Base-by-base conservation (phyloP, 2,329 filamentous ascomycete genomes). In the Hymenoscyphus fraxineus region DNA sequence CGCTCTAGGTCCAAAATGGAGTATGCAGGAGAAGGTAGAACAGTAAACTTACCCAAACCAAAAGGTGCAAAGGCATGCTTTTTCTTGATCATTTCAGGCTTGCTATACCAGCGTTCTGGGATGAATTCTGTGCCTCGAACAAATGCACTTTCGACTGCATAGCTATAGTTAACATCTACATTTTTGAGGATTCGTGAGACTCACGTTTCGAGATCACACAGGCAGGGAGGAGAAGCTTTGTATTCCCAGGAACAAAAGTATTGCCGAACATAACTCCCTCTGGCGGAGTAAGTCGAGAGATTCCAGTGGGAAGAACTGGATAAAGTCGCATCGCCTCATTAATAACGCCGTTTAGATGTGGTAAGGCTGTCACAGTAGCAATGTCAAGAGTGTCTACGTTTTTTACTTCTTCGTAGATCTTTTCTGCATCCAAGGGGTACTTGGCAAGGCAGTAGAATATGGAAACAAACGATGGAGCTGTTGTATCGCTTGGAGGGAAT, bases 291-390 rank as follows among this genome's bases (percentile, higher is more conserved):
- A 56, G 19, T 31, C 64, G 61, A 38, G 35, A 32, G 5, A 35
- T 55, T n/a, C 55, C 58, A 15, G 60, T 60, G 2, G 44, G 61
- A 2, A 64, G 60, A 4, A 60, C 64, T 76, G 65, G 55, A 27
- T 60, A 47, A 22, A 68, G 54, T 2, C 67, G 61, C 60, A 68
- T 57, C 9, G 56, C 31, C 40, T 68, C 67, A 13, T 68, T 77
- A 55, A 81, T 75, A 62, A 76, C 78, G 10, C 77, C 78, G 13
- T 72, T 73, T 6, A 81, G 75, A 31, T 64, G 57, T 1, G 41
- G 31, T 10, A 64, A 13, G n/a, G 16, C 22, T 39, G 19, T n/a
- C 12, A 64, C 13, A 16, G 41, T 32, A 4, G 40, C n/a, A 35
- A 60, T 57, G n/a, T 55, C 16, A n/a, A 41, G 22, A 9, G 59